phyloP scores from a whole-genome alignment of 2,329 filamentous ascomycete genomes.

The Colletotrichum sp. region DNA sequence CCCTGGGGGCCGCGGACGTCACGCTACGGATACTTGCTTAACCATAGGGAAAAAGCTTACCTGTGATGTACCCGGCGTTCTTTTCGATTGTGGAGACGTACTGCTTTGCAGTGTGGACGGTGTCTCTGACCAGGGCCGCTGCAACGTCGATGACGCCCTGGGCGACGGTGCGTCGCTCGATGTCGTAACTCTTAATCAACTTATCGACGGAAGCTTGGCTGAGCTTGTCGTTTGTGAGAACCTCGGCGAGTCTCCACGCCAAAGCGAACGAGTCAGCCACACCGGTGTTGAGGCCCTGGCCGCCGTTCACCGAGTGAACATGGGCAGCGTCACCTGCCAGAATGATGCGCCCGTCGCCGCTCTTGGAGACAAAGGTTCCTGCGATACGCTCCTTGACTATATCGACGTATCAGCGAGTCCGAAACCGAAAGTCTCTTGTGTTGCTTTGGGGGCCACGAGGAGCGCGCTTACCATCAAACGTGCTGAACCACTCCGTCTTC shows the following conservation, averaged over 20 bases:
- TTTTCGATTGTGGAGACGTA: slow-evolving; percentile 52
- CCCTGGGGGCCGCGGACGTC: not conserved
- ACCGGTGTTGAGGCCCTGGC: slow-evolving; percentile 57
- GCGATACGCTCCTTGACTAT: slow-evolving; percentile 58
- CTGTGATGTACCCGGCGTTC: slow-evolving; percentile 54
- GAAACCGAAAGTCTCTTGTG: not conserved
- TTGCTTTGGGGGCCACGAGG: not conserved
- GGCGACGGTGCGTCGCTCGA: slow-evolving; percentile 46
- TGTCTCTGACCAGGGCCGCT: slow-evolving; percentile 49
- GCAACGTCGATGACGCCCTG: slow-evolving; percentile 52
- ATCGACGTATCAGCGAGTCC: not conserved
- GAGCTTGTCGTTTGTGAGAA: slow-evolving; percentile 28
- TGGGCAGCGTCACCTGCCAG: slow-evolving; percentile 57
- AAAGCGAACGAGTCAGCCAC: slow-evolving; percentile 55
- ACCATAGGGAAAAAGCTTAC: slow-evolving; percentile 24
- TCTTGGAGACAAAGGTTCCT: slow-evolving; percentile 44
- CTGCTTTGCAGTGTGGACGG: slow-evolving; percentile 44
- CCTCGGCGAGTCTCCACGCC: slow-evolving; percentile 54
- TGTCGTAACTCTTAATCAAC: slow-evolving; percentile 47
- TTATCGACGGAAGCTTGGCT: slow-evolving; percentile 23
- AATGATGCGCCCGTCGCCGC: slow-evolving; percentile 47
- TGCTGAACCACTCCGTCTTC: slow-evolving; percentile 54
- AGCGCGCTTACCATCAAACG: slow-evolving; percentile 44
- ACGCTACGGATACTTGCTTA: not conserved
- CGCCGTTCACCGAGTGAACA: slow-evolving; percentile 51